Conservation (phyloP, 352 stramenopile genomes). For the Globisporangium splendens region DNA sequence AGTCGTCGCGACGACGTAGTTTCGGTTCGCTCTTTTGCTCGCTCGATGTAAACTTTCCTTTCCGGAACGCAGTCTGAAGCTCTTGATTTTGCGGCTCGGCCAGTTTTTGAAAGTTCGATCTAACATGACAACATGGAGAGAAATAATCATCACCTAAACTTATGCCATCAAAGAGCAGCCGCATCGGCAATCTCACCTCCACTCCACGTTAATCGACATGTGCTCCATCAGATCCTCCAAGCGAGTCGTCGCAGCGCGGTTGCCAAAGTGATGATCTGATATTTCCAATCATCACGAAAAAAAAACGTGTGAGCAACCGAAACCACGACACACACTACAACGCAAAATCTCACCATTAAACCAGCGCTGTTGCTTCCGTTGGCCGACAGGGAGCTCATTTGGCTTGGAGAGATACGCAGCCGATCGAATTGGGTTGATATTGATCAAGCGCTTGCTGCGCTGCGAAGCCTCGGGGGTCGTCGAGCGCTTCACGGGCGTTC, state of each 20-base stretch:
- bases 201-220: conserved; percentile 85
- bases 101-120: conserved; percentile 84
- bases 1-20: conserved; percentile 57
- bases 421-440: conserved; percentile 73
- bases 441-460: conserved; percentile 73
- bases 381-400: conserved; percentile 62
- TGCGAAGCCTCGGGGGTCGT: conserved; percentile 39
- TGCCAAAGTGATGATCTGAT: conserved; percentile 81
- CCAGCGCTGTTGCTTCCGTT: conserved; percentile 81
- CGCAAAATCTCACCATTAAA: conserved; percentile 53
- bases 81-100: conserved; percentile 73
- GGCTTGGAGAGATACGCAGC: conserved; percentile 59
- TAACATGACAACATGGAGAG: conserved; percentile 9
- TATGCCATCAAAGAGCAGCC: not conserved
- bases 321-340: not conserved
- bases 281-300: not conserved
- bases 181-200: conserved; percentile 34
- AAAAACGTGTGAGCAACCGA: not conserved
- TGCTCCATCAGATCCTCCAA: conserved; percentile 86
- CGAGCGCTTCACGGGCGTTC: conserved; percentile 59
- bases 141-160: not conserved
- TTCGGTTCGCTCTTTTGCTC: conserved; percentile 35
- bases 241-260: conserved; percentile 59
- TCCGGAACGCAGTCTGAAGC: conserved; percentile 67
- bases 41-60: conserved; percentile 38